phyloP scores from a whole-genome alignment of 352 stramenopile species.

The Globisporangium canariense region DNA sequence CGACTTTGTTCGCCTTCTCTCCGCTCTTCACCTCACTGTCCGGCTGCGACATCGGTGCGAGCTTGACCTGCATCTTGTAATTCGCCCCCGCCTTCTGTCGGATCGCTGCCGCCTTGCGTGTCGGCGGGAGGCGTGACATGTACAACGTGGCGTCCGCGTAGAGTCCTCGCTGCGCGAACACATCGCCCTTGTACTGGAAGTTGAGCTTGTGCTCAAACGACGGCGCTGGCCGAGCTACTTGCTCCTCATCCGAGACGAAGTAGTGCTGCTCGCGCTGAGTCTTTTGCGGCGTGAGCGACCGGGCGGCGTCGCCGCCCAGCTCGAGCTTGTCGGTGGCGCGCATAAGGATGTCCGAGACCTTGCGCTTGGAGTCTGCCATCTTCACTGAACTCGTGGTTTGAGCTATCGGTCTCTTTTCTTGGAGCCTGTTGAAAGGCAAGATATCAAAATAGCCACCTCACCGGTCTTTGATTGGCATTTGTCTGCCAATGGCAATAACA shows the following conservation, averaged over 20 bases:
- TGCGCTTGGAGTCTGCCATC: slow-evolving; percentile 11
- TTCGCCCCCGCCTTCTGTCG: slow-evolving; percentile 26
- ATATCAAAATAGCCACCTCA: slow-evolving; percentile 2
- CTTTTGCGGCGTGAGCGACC: slow-evolving; percentile 5
- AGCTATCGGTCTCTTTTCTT: background rate
- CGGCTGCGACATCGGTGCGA: slow-evolving; percentile 36
- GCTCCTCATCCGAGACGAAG: slow-evolving; percentile 22
- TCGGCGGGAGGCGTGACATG: slow-evolving; percentile 62
- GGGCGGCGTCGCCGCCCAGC: background rate
- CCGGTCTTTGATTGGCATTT: background rate
- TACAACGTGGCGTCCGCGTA: slow-evolving; percentile 70
- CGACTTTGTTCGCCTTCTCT: slow-evolving; percentile 27
- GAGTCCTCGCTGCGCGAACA: slow-evolving; percentile 68
- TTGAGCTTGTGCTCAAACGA: slow-evolving; percentile 38
- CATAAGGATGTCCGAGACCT: slow-evolving; percentile 8
- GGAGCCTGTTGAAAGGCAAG: slow-evolving; percentile 3
- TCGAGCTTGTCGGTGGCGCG: slow-evolving; percentile 1
- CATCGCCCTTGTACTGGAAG: slow-evolving; percentile 69
- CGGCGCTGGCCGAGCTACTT: slow-evolving; percentile 8
- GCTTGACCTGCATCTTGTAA: slow-evolving; percentile 46
- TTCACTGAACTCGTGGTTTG: background rate
- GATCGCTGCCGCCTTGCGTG: slow-evolving; percentile 34
- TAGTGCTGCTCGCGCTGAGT: slow-evolving; percentile 20
- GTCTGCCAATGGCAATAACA: background rate
- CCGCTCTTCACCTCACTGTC: slow-evolving; percentile 17